Base-by-base conservation (phyloP, 176 grass and related monocot genomes). In the Dactylis glomerata region DNA sequence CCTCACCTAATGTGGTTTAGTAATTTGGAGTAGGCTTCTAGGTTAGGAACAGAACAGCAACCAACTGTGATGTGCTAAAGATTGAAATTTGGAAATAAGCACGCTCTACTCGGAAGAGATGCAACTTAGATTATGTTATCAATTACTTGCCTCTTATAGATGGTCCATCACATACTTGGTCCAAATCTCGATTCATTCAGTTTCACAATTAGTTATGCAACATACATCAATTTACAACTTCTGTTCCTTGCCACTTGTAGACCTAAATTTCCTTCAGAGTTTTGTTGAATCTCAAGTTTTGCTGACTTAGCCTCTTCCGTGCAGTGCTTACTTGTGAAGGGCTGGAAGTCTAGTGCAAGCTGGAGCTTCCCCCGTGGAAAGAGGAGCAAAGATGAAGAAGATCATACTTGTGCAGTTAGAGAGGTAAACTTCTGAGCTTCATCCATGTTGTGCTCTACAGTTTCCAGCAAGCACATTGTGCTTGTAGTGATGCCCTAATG, bases 321-420 rank as follows among this genome's bases (percentile, higher is more conserved):
- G 44, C 90, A 98, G 93, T 95, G 93, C 87, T 92, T 98, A 65
- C 91, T 98, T 89, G 96, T 98, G 42, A 98, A 98, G 83, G 93
- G 96, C 47, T 98, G 96, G 96, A 98, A 95, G 70, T 74, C 93
- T 24, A 91, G 92, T 30, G 92, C 96, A 62, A 95, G 93, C 62
- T 98, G 96, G 96, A 98, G 96, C 75, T 95, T 98, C 80, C 96
- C 96, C 58, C 92, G 96, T 87, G 96, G 96, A 81, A 98, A 98
- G 89, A 91, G 91, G 86, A 93, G 92, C 75, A 95, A 98, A 89
- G 93, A 98, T 76, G 96, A 98, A 83, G 91, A 98, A 89, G 96
- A 95, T 75, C 91, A 95, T 75, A 91, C 88, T 22, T 94, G 93
- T 87, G 96, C 93, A 63, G 90, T 93, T 88, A 87, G 96, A 87